Percentiles rank a stretch among this genome's conserved stretches.
Conservation (phyloP, 768 basidiomycete genomes). For the Paxillus rubicundulus region DNA sequence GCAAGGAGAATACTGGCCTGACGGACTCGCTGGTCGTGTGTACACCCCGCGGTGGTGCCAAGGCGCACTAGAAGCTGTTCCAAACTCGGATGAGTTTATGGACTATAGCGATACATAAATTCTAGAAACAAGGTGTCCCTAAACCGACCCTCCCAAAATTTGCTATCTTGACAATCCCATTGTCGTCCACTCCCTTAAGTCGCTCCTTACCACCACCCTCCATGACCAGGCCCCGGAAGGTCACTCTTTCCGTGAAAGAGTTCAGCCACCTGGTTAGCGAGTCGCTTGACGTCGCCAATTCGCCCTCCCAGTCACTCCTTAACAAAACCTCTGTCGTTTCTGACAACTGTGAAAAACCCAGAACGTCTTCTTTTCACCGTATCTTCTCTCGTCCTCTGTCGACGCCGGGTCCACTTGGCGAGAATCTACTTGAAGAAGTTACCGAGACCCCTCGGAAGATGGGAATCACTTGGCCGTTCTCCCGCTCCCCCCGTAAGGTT, state of each 20-base stretch:
- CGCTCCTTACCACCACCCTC: neutral
- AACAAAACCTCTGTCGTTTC: constrained; percentile 19
- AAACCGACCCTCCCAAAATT: constrained; percentile 16
- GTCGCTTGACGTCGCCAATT: constrained; percentile 25
- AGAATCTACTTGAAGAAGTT: constrained; percentile 10
- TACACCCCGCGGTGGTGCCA: too few relatives aligned
- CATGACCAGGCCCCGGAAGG: constrained; percentile 28
- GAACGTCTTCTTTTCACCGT: constrained; percentile 28
- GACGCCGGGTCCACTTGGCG: constrained; percentile 5
- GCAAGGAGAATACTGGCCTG: too few relatives aligned
- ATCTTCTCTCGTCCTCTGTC: constrained; percentile 28
- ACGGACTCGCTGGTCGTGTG: too few relatives aligned
- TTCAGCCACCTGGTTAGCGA: constrained; percentile 35
- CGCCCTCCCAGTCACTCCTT: constrained; percentile 21
- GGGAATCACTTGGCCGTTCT: constrained; percentile 28
- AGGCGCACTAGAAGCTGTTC: neutral
- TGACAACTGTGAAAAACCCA: constrained; percentile 15
- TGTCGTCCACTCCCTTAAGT: constrained; percentile 7
- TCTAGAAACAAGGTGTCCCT: constrained; percentile 9
- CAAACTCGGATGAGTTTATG: neutral
- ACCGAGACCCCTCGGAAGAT: constrained; percentile 24
- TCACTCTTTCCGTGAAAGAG: constrained; percentile 30
- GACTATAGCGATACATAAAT: neutral
- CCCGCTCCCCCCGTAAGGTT: constrained; percentile 23
- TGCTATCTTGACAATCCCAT: neutral